phyloP scores from a whole-genome alignment of 345 rosid species.

The Eucalyptus paniculata region DNA sequence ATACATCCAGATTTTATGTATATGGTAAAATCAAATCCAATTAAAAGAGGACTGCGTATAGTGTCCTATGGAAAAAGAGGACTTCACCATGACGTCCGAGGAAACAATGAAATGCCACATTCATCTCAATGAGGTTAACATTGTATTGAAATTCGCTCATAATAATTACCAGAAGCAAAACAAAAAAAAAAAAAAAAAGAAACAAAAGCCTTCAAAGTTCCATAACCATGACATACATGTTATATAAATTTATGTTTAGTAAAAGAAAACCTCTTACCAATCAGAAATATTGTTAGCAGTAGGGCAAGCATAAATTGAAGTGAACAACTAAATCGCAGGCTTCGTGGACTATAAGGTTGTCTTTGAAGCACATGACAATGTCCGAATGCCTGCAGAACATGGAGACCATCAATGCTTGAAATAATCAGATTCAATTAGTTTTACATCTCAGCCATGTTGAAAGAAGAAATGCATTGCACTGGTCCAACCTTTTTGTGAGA shows the following conservation, averaged over 20 bases:
- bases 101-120: neutral
- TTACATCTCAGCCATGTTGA: neutral
- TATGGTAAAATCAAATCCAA: neutral
- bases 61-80: neutral
- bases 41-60: neutral
- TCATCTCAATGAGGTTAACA: neutral
- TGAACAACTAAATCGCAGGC: constrained; percentile 34
- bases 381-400: constrained; percentile 27
- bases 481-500: neutral
- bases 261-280: constrained; percentile 28
- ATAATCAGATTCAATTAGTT: neutral
- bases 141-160: neutral
- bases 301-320: constrained; percentile 53
- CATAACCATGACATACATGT: neutral
- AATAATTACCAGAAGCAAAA: neutral
- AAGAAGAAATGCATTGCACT: neutral
- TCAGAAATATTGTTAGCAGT: constrained; percentile 48
- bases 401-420: neutral
- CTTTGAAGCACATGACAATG: constrained; percentile 30
- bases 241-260: neutral
- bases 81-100: neutral
- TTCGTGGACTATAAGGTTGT: constrained; percentile 28
- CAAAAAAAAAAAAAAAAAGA: neutral
- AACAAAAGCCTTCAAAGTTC: neutral
- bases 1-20: neutral